Percentiles rank a stretch among this genome's conserved stretches.
These are phyloP conservation scores for Boletus eberwhitei DNA, from an alignment of 768 basidiomycete genomes.

Conservation along the genomic window DNA sequence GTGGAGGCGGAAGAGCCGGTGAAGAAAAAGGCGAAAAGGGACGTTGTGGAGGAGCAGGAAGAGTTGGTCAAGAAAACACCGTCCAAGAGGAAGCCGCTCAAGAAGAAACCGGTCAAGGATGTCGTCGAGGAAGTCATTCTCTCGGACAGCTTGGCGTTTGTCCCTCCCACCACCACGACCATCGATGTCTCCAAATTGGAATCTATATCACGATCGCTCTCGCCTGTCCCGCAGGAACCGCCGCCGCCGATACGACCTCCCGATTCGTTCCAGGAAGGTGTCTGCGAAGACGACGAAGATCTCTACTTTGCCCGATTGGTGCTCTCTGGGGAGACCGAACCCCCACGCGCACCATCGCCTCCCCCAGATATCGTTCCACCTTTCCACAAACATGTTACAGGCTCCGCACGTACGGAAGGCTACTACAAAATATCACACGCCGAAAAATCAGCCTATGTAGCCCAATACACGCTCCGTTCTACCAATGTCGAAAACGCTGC, in stretches of 20 bases:
- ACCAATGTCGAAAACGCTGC: constrained; percentile 43
- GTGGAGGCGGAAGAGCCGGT: constrained; percentile 31
- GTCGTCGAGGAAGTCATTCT: constrained; percentile 50
- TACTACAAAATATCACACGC: constrained; percentile 92
- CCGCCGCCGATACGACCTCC: constrained; percentile 46
- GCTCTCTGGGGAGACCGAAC: constrained; percentile 26
- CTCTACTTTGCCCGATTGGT: constrained; percentile 63
- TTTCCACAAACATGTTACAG: constrained; percentile 77
- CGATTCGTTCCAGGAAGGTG: constrained; percentile 51
- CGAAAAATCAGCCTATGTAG: constrained; percentile 89
- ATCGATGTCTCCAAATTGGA: constrained; percentile 45
- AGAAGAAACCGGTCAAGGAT: constrained; percentile 35
- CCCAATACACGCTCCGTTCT: constrained; percentile 74
- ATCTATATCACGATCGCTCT: constrained; percentile 49
- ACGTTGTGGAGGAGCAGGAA: constrained; percentile 34
- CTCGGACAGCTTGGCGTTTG: constrained; percentile 47
- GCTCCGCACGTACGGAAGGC: constrained; percentile 90
- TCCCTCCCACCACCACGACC: constrained; percentile 48
- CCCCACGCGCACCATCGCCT: constrained; percentile 26
- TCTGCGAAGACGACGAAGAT: constrained; percentile 89
- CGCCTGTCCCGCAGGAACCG: constrained; percentile 41
- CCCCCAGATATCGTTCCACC: constrained; percentile 43
- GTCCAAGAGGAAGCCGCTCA: constrained; percentile 35
- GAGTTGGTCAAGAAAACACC: constrained; percentile 33
- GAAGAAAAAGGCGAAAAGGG: constrained; percentile 31